A percentile compares a stretch with the other conserved stretches of the same genome.
These are phyloP conservation scores for Hyphopichia fennica DNA, from an alignment of 1,139 yeast species.

Conservation along the genomic window DNA sequence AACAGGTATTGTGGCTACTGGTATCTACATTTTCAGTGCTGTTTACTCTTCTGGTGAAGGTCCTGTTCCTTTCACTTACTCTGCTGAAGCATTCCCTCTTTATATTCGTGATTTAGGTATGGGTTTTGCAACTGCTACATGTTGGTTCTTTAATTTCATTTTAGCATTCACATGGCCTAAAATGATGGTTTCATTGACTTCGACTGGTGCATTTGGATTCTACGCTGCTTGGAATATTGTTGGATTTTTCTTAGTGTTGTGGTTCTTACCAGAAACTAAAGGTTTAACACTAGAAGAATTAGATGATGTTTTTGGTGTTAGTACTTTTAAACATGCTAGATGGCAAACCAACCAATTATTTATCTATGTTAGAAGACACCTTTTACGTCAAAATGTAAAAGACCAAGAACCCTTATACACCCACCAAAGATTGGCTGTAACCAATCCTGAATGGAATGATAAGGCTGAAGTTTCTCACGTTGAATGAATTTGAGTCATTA, in stretches of 20 bases:
- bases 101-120: slow-evolving; percentile 85
- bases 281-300: slow-evolving; percentile 69
- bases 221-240: slow-evolving; percentile 85
- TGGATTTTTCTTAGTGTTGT: slow-evolving; percentile 68
- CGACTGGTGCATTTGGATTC: slow-evolving; percentile 90
- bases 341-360: slow-evolving; percentile 51
- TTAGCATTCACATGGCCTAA: slow-evolving; percentile 86
- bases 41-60: slow-evolving; percentile 88
- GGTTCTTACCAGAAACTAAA: slow-evolving; percentile 74
- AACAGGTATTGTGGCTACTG: slow-evolving; percentile 64
- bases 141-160: slow-evolving; percentile 84
- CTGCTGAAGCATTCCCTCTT: slow-evolving; percentile 84
- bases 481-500: slow-evolving; percentile 25
- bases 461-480: slow-evolving; percentile 52
- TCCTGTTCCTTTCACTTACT: slow-evolving; percentile 89
- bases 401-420: slow-evolving; percentile 56
- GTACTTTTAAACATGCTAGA: slow-evolving; percentile 51
- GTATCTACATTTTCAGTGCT: slow-evolving; percentile 71
- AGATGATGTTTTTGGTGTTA: slow-evolving; percentile 67
- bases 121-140: slow-evolving; percentile 82
- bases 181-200: slow-evolving; percentile 59
- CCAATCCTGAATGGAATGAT: slow-evolving; percentile 61
- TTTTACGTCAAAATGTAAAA: slow-evolving; percentile 41
- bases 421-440: slow-evolving; percentile 59
- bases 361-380: slow-evolving; percentile 43